phyloP scores from a whole-genome alignment of 345 rosid species.

The Hevea brasiliensis region DNA sequence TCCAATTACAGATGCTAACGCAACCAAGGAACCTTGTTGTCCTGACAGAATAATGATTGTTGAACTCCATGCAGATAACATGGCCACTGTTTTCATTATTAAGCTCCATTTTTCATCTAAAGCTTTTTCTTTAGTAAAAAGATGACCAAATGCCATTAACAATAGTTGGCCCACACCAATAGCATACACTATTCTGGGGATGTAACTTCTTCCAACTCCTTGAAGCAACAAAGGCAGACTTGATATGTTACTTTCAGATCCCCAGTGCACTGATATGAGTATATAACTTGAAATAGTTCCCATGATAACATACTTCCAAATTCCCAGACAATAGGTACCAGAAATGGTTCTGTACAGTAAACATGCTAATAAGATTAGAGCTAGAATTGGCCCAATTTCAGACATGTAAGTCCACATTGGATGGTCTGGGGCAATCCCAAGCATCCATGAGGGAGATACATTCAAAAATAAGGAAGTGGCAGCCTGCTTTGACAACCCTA shows the following conservation, averaged over 20 bases:
- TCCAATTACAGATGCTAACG: constrained; percentile 62
- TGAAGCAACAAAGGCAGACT: constrained; percentile 39
- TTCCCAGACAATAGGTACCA: constrained; percentile 30
- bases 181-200: constrained; percentile 61
- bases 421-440: constrained; percentile 54
- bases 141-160: constrained; percentile 39
- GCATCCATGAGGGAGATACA: constrained; percentile 71
- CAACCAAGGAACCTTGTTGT: constrained; percentile 78
- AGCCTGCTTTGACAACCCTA: constrained; percentile 92
- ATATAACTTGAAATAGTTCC: constrained; percentile 61
- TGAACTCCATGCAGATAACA: constrained; percentile 77
- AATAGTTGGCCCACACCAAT: constrained; percentile 58
- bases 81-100: constrained; percentile 41
- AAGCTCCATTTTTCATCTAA: constrained; percentile 27
- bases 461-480: constrained; percentile 77
- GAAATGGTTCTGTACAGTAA: constrained; percentile 38
- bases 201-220: constrained; percentile 40
- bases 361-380: constrained; percentile 44
- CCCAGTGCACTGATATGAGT: constrained; percentile 77
- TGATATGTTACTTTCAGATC: constrained; percentile 48
- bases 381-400: constrained; percentile 58
- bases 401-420: constrained; percentile 44
- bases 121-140: constrained; percentile 29
- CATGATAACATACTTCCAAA: constrained; percentile 47
- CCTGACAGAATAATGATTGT: constrained; percentile 72